Evolutionary conservation across 1,284 basidiomycete species (phyloP).

Genomic region (Vanrija pseudolonga): DNA sequence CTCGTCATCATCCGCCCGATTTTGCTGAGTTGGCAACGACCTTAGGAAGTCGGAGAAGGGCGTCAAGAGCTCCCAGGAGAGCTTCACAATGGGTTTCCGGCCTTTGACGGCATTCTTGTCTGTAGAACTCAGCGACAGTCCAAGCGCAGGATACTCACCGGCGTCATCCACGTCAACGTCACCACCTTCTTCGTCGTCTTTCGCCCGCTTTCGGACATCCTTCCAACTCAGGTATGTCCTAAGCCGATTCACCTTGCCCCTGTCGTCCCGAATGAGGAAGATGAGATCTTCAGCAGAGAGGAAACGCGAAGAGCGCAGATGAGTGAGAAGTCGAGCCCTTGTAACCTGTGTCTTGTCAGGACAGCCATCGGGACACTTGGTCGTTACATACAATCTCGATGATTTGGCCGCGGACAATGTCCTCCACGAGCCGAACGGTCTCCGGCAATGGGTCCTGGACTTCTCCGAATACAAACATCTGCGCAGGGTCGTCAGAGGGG

Average conservation of each 20-base stretch:
- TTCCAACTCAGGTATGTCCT: conserved; percentile 97
- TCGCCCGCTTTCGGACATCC: conserved; percentile 92
- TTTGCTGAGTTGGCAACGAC: conserved; percentile 33
- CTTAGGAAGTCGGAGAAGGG: conserved; percentile 82
- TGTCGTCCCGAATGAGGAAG: conserved; percentile 91
- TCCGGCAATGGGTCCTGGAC: conserved; percentile 83
- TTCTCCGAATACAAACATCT: conserved; percentile 98
- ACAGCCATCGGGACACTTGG: no score
- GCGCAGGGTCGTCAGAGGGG: neutral
- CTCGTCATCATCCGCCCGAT: conserved; percentile 64
- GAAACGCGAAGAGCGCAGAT: conserved; percentile 74
- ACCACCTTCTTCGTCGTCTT: conserved; percentile 63
- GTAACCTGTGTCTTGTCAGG: conserved; percentile 61
- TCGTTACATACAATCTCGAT: conserved; percentile 81
- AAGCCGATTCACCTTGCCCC: conserved; percentile 88
- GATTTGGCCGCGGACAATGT: conserved; percentile 89
- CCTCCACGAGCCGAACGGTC: conserved; percentile 87
- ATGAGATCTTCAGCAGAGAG: conserved; percentile 92
- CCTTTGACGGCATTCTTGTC: conserved; percentile 79
- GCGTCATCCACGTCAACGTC: conserved; percentile 63
- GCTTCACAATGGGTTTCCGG: conserved; percentile 88
- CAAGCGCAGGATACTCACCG: conserved; percentile 10
- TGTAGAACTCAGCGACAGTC: conserved; percentile 34
- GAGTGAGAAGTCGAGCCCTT: conserved; percentile 80
- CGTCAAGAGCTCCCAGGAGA: conserved; percentile 93